phyloP scores from a whole-genome alignment of 2,329 filamentous ascomycete species.

The Botrytis medusae region DNA sequence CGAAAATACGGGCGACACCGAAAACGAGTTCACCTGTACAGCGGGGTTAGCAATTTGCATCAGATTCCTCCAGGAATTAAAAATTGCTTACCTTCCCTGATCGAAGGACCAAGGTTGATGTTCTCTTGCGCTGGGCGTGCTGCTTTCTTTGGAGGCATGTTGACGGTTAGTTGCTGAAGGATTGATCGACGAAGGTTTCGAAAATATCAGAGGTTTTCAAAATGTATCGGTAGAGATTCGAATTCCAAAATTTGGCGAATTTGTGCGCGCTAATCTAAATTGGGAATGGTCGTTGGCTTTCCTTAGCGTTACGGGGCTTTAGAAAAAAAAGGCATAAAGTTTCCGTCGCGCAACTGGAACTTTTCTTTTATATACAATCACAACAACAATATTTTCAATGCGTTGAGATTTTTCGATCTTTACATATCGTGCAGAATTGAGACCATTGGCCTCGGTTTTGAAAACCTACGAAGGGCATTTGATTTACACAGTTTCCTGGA shows the following conservation, averaged over 20 bases:
- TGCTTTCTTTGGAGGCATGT: conserved; percentile 97
- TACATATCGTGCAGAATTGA: background rate
- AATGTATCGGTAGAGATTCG: conserved; percentile 1
- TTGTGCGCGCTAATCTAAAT: conserved; percentile 32
- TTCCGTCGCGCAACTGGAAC: conserved; percentile 5
- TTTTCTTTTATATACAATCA: conserved; percentile 16
- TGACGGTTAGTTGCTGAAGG: conserved; percentile 55
- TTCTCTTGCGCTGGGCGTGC: conserved; percentile 87
- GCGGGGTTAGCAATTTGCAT: conserved; percentile 13
- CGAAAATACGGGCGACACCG: conserved; percentile 77
- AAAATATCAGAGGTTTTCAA: conserved; percentile 18
- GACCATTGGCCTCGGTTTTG: background rate
- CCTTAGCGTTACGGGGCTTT: conserved; percentile 19
- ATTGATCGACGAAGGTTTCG: conserved; percentile 24
- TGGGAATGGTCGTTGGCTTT: conserved; percentile 28
- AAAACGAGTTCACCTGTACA: conserved; percentile 70
- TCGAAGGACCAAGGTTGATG: conserved; percentile 95
- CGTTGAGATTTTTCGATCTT: background rate
- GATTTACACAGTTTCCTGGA: background rate
- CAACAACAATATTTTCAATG: conserved; percentile 5
- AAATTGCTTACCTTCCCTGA: conserved; percentile 76
- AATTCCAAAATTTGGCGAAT: conserved; percentile 23
- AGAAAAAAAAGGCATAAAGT: conserved; percentile 21
- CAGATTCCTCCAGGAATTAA: background rate
- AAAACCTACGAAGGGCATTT: background rate